Evolutionary conservation across 257 asterid genomes (phyloP), one percentile per base, ranked within the genome.

Genomic region (Solanum tacnaense): DNA sequence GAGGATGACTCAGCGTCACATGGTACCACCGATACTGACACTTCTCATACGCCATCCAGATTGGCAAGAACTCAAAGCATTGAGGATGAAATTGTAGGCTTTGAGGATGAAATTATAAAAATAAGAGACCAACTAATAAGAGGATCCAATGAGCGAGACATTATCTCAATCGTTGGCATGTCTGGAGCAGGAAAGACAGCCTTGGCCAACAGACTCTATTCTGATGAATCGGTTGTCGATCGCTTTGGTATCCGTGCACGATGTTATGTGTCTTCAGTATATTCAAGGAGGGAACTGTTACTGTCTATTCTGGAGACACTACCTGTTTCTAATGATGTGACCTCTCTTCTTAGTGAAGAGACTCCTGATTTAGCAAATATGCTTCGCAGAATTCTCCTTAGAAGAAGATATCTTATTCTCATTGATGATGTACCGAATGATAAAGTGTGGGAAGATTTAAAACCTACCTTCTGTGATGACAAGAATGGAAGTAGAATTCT

Each of bases 191-290:
- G 41, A n/a, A 23, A 41, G 11, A 85, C 60, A 34, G 18, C 36
- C 29, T 12, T 34, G 46, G 36, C 58, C 18, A 25, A 20, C 71
- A 76, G 0, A 12, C 44, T 12, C 60, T 4, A 1, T 34, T 27
- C 2, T 3, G 60, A 13, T 83, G 7, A 65, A 18, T 13, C 32
- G 4, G 3, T 52, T 38, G 41, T 15, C 82, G 10, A 3, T n/a
- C 13, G 4, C 9, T 58, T 84, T 18, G 13, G 25, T 9, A 1
- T 46, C 73, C 0, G 13, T 72, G 36, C 35, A 46, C 5, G 10
- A 75, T 67, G 32, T 74, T 9, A 89, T 36, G 4, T 92, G 94
- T 16, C 83, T 91, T 41, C 82, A 87, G 60, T 44, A 79, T 0
- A 85, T 87, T 27, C 75, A 31, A 2, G 1, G 25, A 82, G 6